These are phyloP conservation scores for Penicillium roqueforti DNA, from an alignment of 495 filamentous ascomycete species.

Conservation along the genomic window DNA sequence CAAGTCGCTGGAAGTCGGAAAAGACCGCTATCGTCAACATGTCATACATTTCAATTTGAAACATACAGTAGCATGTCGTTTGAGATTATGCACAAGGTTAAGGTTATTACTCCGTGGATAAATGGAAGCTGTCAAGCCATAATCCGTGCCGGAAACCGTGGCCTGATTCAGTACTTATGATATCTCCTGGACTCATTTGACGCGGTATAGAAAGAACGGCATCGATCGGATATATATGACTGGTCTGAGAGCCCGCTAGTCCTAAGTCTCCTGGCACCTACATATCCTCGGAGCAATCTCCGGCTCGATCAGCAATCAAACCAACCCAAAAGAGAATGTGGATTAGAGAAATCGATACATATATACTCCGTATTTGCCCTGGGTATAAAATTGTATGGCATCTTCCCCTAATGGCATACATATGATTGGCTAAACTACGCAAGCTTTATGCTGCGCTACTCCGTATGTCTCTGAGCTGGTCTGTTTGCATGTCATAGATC, in stretches of 20 bases:
- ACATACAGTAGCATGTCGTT: neutral
- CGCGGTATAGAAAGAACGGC: neutral
- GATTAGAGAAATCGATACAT: neutral
- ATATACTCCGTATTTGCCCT: neutral
- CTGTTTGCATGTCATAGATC: neutral
- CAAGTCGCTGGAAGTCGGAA: neutral
- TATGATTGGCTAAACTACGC: neutral
- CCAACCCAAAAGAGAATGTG: neutral
- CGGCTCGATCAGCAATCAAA: conserved; percentile 5
- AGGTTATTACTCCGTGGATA: too few species aligned
- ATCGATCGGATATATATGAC: neutral
- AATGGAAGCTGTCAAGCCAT: neutral
- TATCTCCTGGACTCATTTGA: neutral
- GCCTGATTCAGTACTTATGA: neutral
- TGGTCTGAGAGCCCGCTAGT: neutral
- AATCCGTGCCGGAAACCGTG: neutral
- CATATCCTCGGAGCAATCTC: conserved; percentile 3
- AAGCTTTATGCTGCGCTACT: neutral
- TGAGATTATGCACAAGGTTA: neutral
- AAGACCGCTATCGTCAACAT: neutral
- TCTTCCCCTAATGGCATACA: neutral
- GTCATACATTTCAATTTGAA: neutral
- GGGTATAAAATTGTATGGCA: neutral
- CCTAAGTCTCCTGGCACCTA: neutral
- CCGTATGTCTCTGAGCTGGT: neutral